Conservation (phyloP, 352 stramenopile genomes). For the Globisporangium nagaii region DNA sequence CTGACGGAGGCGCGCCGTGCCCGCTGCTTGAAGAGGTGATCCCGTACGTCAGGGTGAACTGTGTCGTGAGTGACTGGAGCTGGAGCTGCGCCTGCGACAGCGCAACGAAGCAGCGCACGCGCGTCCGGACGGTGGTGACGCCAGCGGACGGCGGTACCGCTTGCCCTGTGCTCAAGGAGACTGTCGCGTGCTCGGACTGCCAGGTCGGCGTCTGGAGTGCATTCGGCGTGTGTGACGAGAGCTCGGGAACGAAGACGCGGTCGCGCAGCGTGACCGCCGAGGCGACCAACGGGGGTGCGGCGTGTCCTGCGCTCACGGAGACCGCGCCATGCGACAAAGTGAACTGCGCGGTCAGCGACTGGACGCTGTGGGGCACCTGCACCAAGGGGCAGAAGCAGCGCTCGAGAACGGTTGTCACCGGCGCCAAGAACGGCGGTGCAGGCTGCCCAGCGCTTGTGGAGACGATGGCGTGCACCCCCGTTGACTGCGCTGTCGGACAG, state of each 20-base stretch:
- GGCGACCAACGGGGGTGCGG: constrained; percentile 26
- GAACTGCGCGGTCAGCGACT: constrained; percentile 53
- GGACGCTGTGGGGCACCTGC: constrained; percentile 30
- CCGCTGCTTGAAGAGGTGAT: constrained; percentile 33
- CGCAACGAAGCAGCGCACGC: constrained; percentile 22
- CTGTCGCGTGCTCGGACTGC: constrained; percentile 28
- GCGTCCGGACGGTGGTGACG: constrained; percentile 23
- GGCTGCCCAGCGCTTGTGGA: constrained; percentile 18
- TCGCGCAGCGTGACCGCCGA: constrained; percentile 21
- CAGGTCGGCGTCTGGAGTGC: constrained; percentile 25
- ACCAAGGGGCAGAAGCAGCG: constrained; percentile 10
- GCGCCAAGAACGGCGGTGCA: constrained; percentile 14
- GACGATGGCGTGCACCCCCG: constrained; percentile 15
- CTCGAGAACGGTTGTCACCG: constrained; percentile 14
- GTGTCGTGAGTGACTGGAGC: constrained; percentile 33
- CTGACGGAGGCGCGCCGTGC: constrained; percentile 38
- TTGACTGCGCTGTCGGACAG: constrained; percentile 15
- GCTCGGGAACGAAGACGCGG: constrained; percentile 25
- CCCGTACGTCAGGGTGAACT: constrained; percentile 34
- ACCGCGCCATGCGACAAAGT: constrained; percentile 28
- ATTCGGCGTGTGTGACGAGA: constrained; percentile 27
- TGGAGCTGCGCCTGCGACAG: constrained; percentile 29
- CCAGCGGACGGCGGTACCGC: constrained; percentile 26
- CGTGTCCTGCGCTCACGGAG: constrained; percentile 30
- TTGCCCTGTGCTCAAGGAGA: constrained; percentile 36